Percentiles rank a stretch among this genome's conserved stretches.
Conservation (phyloP, 140 eudicot genomes). For the Oenanthe javanica region DNA sequence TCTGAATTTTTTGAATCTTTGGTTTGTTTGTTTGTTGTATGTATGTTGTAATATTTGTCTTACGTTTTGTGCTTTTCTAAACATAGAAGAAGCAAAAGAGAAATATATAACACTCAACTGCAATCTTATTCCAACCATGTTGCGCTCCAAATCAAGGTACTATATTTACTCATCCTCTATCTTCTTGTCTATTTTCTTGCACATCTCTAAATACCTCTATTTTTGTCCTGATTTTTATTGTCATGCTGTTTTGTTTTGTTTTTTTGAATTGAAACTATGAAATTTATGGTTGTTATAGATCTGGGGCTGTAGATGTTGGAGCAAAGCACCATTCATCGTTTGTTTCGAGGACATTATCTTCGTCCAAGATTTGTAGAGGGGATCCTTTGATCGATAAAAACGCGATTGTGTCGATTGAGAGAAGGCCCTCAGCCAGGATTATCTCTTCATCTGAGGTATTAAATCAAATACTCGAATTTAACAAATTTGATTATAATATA, state of each 20-base stretch:
- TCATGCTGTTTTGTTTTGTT: background rate
- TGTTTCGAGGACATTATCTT: constrained; percentile 50
- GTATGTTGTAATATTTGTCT: background rate
- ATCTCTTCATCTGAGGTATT: constrained; percentile 39
- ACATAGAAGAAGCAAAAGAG: constrained; percentile 11
- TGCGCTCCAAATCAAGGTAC: constrained; percentile 45
- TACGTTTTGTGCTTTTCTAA: constrained; percentile 33
- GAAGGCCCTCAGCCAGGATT: constrained; percentile 22
- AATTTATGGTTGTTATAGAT: constrained; percentile 28
- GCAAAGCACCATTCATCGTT: constrained; percentile 40
- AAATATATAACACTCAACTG: constrained; percentile 6
- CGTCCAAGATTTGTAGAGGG: constrained; percentile 63
- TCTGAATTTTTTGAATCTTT: background rate
- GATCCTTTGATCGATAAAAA: constrained; percentile 44
- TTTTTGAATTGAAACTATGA: background rate
- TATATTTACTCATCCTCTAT: background rate
- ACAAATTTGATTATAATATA: background rate
- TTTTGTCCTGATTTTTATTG: background rate
- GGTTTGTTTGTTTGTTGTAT: background rate
- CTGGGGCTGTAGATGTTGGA: constrained; percentile 52
- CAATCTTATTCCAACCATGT: constrained; percentile 25
- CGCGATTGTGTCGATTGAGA: constrained; percentile 45
- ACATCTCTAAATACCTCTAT: background rate
- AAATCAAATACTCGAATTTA: background rate
- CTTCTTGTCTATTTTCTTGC: background rate